These are phyloP conservation scores for Alloteropsis semialata DNA, from an alignment of 176 grass and related monocot genomes.

Conservation along the genomic window DNA sequence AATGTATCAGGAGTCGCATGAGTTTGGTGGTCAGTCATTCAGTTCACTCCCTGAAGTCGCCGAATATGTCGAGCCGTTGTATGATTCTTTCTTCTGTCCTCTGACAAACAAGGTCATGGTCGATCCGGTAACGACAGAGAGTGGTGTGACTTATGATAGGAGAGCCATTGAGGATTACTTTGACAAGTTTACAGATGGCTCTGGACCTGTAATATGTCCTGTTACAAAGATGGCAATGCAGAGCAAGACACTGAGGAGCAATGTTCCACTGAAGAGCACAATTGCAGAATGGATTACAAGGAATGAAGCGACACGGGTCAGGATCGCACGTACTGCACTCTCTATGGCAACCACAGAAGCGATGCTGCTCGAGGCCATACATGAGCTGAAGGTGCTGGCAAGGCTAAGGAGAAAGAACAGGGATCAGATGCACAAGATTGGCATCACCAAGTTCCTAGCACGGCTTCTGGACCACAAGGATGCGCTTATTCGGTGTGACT, in stretches of 20 bases:
- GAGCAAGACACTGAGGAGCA: conserved; percentile 59
- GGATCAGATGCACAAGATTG: conserved; percentile 71
- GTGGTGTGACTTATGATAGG: conserved; percentile 83
- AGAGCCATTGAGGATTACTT: conserved; percentile 69
- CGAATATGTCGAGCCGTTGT: conserved; percentile 75
- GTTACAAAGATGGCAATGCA: conserved; percentile 61
- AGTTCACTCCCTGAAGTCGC: conserved; percentile 44
- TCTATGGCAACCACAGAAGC: conserved; percentile 51
- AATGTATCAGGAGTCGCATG: conserved; percentile 45
- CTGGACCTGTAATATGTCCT: conserved; percentile 68
- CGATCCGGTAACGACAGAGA: conserved; percentile 80
- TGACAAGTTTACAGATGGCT: conserved; percentile 42
- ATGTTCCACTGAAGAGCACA: conserved; percentile 61
- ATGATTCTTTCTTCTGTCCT: conserved; percentile 91
- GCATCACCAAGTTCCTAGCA: conserved; percentile 78
- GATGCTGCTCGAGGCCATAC: conserved; percentile 73
- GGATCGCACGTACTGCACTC: conserved; percentile 50
- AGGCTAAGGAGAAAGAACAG: conserved; percentile 58
- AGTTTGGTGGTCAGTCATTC: conserved; percentile 39
- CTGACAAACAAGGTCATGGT: conserved; percentile 87
- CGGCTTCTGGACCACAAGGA: conserved; percentile 62
- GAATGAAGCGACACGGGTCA: conserved; percentile 65
- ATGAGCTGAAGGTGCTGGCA: conserved; percentile 58
- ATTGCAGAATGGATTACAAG: conserved; percentile 80
- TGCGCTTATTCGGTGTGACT: conserved; percentile 44